These are phyloP conservation scores for Haberlea rhodopensis DNA, from an alignment of 257 asterid species.

Conservation along the genomic window DNA sequence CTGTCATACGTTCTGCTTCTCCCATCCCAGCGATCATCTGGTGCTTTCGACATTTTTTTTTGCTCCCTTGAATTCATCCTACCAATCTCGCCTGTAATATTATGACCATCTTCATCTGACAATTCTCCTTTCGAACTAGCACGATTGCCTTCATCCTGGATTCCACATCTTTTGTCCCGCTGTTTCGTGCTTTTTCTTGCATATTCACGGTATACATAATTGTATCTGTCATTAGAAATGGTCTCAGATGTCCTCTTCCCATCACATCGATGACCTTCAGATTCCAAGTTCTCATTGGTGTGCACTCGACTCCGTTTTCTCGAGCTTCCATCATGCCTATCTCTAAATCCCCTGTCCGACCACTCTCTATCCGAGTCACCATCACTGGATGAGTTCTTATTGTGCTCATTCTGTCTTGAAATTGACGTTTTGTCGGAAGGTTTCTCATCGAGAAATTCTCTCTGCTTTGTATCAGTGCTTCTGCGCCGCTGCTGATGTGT, in stretches of 20 bases:
- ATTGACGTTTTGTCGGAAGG: conserved; percentile 26
- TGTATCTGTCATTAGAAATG: conserved; percentile 28
- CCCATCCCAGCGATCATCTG: conserved; percentile 36
- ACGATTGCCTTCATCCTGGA: conserved; percentile 18
- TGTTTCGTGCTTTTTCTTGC: conserved; percentile 33
- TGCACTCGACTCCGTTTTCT: conserved; percentile 31
- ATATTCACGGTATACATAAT: conserved; percentile 23
- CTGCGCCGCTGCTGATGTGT: conserved; percentile 27
- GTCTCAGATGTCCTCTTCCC: conserved; percentile 21
- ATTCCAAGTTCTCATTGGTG: conserved; percentile 25
- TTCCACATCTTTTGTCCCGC: conserved; percentile 15
- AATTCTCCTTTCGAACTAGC: conserved; percentile 30
- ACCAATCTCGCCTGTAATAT: conserved; percentile 11
- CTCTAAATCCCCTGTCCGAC: conserved; percentile 30
- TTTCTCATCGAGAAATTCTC: conserved; percentile 34
- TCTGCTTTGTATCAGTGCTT: conserved; percentile 30
- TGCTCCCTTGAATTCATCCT: conserved; percentile 18
- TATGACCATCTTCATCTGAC: conserved; percentile 19
- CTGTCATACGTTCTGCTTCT: conserved; percentile 27
- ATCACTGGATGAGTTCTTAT: conserved; percentile 30
- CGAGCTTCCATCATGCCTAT: conserved; percentile 21
- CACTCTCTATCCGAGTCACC: conserved; percentile 40
- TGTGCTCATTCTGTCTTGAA: conserved; percentile 28
- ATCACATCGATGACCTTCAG: conserved; percentile 23
- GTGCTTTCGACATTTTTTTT: conserved; percentile 28